These are phyloP conservation scores for Gymnopilus junonius DNA, from an alignment of 768 basidiomycete genomes.

Conservation along the genomic window DNA sequence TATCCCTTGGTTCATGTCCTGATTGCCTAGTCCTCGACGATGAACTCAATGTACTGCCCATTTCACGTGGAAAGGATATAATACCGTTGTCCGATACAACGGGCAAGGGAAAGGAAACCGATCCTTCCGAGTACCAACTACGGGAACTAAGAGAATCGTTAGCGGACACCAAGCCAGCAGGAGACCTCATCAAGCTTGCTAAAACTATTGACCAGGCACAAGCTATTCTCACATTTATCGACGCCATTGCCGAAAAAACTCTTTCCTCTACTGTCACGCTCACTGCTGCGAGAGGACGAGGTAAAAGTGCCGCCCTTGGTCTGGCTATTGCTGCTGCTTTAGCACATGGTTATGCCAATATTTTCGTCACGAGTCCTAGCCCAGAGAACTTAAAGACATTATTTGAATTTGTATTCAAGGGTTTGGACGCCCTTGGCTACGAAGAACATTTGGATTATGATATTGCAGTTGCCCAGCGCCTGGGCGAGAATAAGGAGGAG, in stretches of 20 bases:
- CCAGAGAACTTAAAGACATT: conserved; percentile 97
- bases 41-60: conserved; percentile 95
- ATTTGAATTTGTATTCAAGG: conserved; percentile 99
- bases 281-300: conserved; percentile 93
- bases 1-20: conserved; percentile 91
- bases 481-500: conserved; percentile 51
- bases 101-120: conserved; percentile 37
- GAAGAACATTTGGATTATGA: conserved; percentile 99
- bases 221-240: conserved; percentile 92
- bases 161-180: conserved; percentile 82
- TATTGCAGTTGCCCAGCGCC: conserved; percentile 92
- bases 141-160: conserved; percentile 79
- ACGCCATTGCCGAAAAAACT: conserved; percentile 92
- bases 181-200: conserved; percentile 87
- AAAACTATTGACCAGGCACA: conserved; percentile 95
- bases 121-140: conserved; percentile 59
- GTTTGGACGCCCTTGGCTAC: conserved; percentile 91
- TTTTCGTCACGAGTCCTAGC: conserved; percentile 96
- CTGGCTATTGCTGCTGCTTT: conserved; percentile 92
- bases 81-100: conserved; percentile 55
- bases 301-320: conserved; percentile 97
- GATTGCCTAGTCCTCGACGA: conserved; percentile 97
- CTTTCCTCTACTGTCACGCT: conserved; percentile 93
- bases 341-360: conserved; percentile 93
- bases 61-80: conserved; percentile 95